Evolutionary conservation across 2,329 filamentous ascomycete genomes (phyloP), one percentile per base, ranked within the genome.

Genomic region (Colletotrichum sp.): DNA sequence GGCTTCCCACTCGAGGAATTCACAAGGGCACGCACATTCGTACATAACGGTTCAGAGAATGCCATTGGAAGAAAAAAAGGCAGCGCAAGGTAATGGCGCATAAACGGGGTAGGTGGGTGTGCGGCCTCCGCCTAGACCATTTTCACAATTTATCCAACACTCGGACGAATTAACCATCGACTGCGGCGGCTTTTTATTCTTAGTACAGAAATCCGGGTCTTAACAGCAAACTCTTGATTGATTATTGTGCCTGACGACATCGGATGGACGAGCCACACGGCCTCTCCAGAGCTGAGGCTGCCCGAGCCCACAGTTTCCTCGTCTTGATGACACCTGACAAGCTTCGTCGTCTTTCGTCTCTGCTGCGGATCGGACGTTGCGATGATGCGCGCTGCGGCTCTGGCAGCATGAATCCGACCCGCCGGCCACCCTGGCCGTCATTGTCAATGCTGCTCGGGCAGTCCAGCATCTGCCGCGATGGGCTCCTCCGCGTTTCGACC

Each of bases 231-330:
- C 43, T 34, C 57, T 54, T 47, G 62, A 24, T 21, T 59, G 54
- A 63, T 63, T 63, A 34, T 73, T 51, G 62, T 73, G 47, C 62
- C 71, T 73, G 68, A 73, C 55, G 71, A 73, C 62, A 67, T 73
- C 62, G 34, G 68, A 66, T 51, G 62, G 61, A 62, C 13, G 33
- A 63, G 68, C 68, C 68, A 73, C 68, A 66, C 68, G 62, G 71
- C 71, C 47, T 73, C 55, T 62, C 68, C 71, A 73, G 38, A 29
- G 55, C 59, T 65, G 51, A 33, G 55, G 55, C 16, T 47, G 31
- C 55, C 21, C 33, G 51, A 72, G 36, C 21, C 70, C 67, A 66
- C 70, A 33, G 67, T 57, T 59, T 63, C 34, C 55, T 66, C 68
- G 57, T 24, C 63, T 73, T 66, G 69, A 73, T 58, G 62, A 43